A percentile compares a stretch with the other conserved stretches of the same genome.
These are phyloP conservation scores for Pichia sp. DNA, from an alignment of 1,139 yeast species.

Conservation along the genomic window DNA sequence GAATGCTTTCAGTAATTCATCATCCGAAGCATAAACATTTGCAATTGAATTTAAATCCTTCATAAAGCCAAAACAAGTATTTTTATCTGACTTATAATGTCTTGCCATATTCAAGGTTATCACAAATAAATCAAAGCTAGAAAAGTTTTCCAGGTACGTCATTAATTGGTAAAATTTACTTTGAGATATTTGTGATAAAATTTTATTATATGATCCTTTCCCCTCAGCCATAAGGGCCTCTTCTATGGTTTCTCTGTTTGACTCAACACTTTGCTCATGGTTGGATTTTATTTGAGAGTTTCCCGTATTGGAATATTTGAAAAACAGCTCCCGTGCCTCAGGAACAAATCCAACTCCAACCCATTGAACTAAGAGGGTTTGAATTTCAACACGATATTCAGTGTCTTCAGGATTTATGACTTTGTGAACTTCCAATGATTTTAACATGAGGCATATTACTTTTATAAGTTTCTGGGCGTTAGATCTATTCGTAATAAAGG, in stretches of 20 bases:
- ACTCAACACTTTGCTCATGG: not conserved
- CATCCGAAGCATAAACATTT: conserved; percentile 11
- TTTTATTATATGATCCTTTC: not conserved
- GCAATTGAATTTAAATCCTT: conserved; percentile 21
- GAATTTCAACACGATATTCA: conserved; percentile 55
- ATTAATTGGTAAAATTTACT: conserved; percentile 4
- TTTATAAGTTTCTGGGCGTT: conserved; percentile 49
- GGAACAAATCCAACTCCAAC: conserved; percentile 45
- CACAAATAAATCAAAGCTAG: conserved; percentile 12
- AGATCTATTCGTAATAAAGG: conserved; percentile 32
- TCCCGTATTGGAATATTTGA: conserved; percentile 17
- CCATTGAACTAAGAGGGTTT: conserved; percentile 57
- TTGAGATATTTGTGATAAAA: not conserved
- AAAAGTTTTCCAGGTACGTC: conserved; percentile 6
- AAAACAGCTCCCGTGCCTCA: conserved; percentile 37
- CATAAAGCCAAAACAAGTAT: conserved; percentile 23
- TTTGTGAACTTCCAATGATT: conserved; percentile 43
- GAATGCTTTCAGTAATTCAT: conserved; percentile 14
- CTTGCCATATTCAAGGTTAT: conserved; percentile 24
- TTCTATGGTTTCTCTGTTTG: not conserved
- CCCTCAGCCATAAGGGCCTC: not conserved
- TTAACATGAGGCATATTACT: conserved; percentile 59
- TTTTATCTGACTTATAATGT: conserved; percentile 20
- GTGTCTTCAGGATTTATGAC: conserved; percentile 42
- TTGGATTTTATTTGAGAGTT: not conserved